phyloP scores from a whole-genome alignment of 768 basidiomycete genomes.

The Tylopilus sp. region DNA sequence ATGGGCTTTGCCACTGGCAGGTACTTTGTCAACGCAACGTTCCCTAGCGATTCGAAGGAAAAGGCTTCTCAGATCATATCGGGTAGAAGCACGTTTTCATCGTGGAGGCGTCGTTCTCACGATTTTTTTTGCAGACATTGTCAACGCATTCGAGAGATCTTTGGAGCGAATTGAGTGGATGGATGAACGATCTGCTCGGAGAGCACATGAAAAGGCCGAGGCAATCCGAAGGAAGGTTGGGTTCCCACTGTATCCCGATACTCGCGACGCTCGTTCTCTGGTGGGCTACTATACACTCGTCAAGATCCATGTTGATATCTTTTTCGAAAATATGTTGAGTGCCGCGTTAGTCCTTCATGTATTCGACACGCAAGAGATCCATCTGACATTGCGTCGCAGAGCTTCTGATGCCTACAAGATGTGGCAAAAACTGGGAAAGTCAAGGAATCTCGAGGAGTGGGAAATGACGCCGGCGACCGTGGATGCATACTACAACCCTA shows the following conservation, averaged over 20 bases:
- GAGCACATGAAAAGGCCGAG: conserved; percentile 78
- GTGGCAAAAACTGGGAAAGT: conserved; percentile 74
- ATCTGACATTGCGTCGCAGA: conserved; percentile 33
- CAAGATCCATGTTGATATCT: conserved; percentile 61
- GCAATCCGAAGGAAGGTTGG: conserved; percentile 78
- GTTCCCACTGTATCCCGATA: conserved; percentile 86
- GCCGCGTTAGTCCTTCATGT: conserved; percentile 41
- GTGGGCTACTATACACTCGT: conserved; percentile 71
- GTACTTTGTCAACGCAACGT: conserved; percentile 84
- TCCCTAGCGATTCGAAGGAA: conserved; percentile 71
- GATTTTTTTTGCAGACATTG: conserved; percentile 54
- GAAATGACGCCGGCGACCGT: conserved; percentile 86
- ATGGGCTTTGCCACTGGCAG: conserved; percentile 90
- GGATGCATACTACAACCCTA: conserved; percentile 86
- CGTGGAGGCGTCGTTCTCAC: not conserved
- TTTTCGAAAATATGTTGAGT: conserved; percentile 81
- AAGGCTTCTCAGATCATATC: conserved; percentile 83
- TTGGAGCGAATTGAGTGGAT: conserved; percentile 83
- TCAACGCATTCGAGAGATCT: conserved; percentile 78
- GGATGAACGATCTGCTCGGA: conserved; percentile 76
- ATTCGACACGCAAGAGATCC: not conserved
- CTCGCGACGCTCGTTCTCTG: conserved; percentile 63
- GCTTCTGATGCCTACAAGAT: conserved; percentile 57
- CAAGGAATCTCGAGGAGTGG: conserved; percentile 72
- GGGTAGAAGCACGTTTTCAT: conserved; percentile 38